Conservation (phyloP, 257 asterid genomes). For the Lycium ferocissimum region DNA sequence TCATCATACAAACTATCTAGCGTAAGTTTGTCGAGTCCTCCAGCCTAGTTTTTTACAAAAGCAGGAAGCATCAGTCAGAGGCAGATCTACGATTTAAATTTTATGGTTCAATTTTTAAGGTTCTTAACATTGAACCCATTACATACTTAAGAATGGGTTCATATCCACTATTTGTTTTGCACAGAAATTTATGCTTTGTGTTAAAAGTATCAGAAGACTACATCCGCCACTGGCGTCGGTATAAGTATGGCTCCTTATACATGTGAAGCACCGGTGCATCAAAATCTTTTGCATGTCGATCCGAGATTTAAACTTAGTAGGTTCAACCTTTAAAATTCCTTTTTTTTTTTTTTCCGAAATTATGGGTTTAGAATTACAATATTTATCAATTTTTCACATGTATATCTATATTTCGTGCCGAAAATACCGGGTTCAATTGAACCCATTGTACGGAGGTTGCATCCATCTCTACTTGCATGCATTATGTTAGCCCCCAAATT, state of each 20-base stretch:
- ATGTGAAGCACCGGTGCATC: neutral
- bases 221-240: neutral
- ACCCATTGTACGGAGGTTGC: neutral
- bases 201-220: no score
- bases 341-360: neutral
- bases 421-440: neutral
- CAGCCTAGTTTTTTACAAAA: conserved; percentile 58
- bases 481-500: neutral
- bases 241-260: neutral
- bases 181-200: no score
- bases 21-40: conserved; percentile 87
- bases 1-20: conserved; percentile 94
- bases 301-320: neutral
- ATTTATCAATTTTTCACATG: neutral
- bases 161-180: no score
- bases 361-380: neutral
- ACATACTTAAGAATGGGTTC: no score
- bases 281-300: neutral
- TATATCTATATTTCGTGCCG: neutral
- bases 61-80: neutral
- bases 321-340: neutral
- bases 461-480: neutral
- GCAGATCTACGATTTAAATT: no score
- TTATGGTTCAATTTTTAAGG: no score
- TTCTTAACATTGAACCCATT: no score